phyloP scores from a whole-genome alignment of 495 filamentous ascomycete species.

The Trichocladium uniseriatum region DNA sequence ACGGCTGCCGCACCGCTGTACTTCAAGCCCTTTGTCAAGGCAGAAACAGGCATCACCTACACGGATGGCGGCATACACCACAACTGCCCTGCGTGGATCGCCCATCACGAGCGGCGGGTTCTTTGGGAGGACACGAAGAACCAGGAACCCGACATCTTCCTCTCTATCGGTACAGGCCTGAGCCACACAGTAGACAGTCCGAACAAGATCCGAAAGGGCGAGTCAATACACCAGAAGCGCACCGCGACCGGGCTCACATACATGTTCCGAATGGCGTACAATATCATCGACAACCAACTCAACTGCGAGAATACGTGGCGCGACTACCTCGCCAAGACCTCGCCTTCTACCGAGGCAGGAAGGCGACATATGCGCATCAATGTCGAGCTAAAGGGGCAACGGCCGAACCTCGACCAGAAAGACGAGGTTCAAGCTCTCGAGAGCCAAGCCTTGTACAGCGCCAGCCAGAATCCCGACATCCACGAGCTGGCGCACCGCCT shows the following conservation, averaged over 20 bases:
- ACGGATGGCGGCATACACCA: slow-evolving; percentile 38
- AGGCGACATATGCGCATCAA: slow-evolving; percentile 26
- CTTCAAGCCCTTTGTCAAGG: slow-evolving; percentile 39
- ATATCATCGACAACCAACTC: slow-evolving; percentile 15
- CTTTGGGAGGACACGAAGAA: slow-evolving; percentile 37
- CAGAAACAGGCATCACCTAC: slow-evolving; percentile 29
- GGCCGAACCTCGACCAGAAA: slow-evolving; percentile 20
- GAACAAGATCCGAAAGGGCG: slow-evolving; percentile 19
- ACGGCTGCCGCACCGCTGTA: slow-evolving; percentile 41
- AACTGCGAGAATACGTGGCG: slow-evolving; percentile 24
- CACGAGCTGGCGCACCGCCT: slow-evolving; percentile 29
- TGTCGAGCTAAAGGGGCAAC: slow-evolving; percentile 16
- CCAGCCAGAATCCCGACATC: slow-evolving; percentile 18
- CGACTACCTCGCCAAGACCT: slow-evolving; percentile 19
- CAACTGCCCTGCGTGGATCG: slow-evolving; percentile 41
- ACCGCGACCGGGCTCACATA: neutral
- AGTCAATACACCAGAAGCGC: slow-evolving; percentile 22
- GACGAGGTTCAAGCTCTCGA: slow-evolving; percentile 16
- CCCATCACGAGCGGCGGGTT: slow-evolving; percentile 37
- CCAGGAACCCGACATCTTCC: slow-evolving; percentile 36
- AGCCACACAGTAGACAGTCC: slow-evolving; percentile 1
- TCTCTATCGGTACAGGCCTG: slow-evolving; percentile 37
- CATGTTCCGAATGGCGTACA: slow-evolving; percentile 7
- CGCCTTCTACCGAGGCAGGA: slow-evolving; percentile 5
- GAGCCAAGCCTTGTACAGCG: slow-evolving; percentile 16